These are phyloP conservation scores for Pugionium cornutum DNA, from an alignment of 345 rosid species.

Conservation along the genomic window DNA sequence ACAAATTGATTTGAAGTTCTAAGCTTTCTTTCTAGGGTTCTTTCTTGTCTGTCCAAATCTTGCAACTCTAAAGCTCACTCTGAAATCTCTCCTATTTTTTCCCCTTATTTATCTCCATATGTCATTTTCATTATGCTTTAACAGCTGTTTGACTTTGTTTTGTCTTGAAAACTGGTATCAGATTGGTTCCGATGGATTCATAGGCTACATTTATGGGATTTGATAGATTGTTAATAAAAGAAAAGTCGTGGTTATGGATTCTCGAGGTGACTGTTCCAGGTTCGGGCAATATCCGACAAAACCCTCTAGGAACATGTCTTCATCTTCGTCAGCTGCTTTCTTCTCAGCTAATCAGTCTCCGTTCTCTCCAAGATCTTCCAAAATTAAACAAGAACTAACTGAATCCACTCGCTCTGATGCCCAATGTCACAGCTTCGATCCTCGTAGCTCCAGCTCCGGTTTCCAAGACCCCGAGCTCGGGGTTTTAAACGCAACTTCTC, in stretches of 20 bases:
- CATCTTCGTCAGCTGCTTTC: slow-evolving; percentile 85
- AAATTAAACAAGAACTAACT: slow-evolving; percentile 49
- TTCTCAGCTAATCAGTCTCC: slow-evolving; percentile 95
- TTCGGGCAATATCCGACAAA: slow-evolving; percentile 53
- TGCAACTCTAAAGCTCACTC: slow-evolving; percentile 5
- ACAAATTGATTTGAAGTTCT: not conserved
- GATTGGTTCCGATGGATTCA: slow-evolving; percentile 39
- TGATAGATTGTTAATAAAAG: slow-evolving; percentile 34
- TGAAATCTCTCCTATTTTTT: not conserved
- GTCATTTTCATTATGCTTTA: not conserved
- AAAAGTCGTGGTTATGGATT: slow-evolving; percentile 53
- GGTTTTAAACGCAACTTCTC: not conserved
- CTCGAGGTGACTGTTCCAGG: slow-evolving; percentile 68
- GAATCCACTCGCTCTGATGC: slow-evolving; percentile 71
- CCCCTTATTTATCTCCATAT: not conserved
- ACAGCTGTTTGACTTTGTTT: slow-evolving; percentile 24
- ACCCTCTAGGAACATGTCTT: slow-evolving; percentile 71
- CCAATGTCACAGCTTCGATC: slow-evolving; percentile 58
- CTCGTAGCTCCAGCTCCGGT: slow-evolving; percentile 58
- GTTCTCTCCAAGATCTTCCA: slow-evolving; percentile 84
- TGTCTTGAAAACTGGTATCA: slow-evolving; percentile 21
- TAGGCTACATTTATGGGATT: slow-evolving; percentile 44
- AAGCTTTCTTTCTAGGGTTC: slow-evolving; percentile 6
- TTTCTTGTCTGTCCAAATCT: slow-evolving; percentile 25
- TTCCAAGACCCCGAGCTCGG: slow-evolving; percentile 46